Base-by-base conservation (phyloP, 1,284 basidiomycete genomes). In the Cryptococcus sp. region DNA sequence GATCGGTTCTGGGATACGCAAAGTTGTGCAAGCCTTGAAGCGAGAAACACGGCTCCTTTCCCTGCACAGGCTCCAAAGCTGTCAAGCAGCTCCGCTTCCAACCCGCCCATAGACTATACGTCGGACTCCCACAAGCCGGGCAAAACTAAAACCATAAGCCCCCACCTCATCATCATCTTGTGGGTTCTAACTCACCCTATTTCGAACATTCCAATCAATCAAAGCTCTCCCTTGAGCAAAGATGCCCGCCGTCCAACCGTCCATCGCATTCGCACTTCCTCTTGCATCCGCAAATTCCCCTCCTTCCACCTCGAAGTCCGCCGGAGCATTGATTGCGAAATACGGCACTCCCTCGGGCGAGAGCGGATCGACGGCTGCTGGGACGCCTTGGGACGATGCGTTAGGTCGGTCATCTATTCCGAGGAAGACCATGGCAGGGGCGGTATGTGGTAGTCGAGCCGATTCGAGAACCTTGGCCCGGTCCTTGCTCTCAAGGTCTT, bases 51-150 rank as follows among this genome's bases (percentile, higher is more conserved):
- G 62, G 55, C 47, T 62, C 58, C 43, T 60, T 56, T 28, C 62
- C 65, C 34, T 58, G 58, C 7, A 52, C 48, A 5, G 59, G 57
- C 7, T 62, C 43, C 16, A 70, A 69, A 10, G 87, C 74, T 0
- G 86, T 80, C 2, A 79, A 75, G 68, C 94, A 98, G 6, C 80
- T 79, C 4, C 92, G 75, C 73, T 98, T 98, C 90, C 92, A 97
- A 0, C 94, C 94, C 4, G 83, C 90, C 92, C 93, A 97, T 55
- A 90, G 78, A 1, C 88, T 87, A 66, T 92, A 89, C 1, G 85
- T 82, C 3, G 78, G 79, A 0, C 84, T 80, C 1, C 91, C 89
- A 69, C 94, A 97, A 0, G 80, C 84, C 1, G 92, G 80, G 66
- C 94, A 98, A 74, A 87, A 95, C 84, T 88, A 60, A 28, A 19